phyloP scores from a whole-genome alignment of 192 early-diverging fungal species.

The Jimgerdemannia flammicorona region DNA sequence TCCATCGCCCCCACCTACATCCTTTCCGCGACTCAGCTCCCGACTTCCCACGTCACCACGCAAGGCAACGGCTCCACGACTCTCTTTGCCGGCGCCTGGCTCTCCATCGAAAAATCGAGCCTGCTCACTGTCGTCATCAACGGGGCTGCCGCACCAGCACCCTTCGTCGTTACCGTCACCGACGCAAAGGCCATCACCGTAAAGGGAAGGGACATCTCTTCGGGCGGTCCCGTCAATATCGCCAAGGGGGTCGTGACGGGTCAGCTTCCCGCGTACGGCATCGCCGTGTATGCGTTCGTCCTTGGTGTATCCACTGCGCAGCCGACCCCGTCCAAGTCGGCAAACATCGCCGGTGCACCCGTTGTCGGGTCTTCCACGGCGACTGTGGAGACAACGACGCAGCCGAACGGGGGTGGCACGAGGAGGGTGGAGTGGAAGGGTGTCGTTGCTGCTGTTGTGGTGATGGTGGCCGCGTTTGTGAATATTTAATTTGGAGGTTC shows the following conservation, averaged over 20 bases:
- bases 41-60: not conserved
- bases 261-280: not conserved
- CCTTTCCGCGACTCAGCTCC: not conserved
- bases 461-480: no score
- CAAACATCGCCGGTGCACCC: not conserved
- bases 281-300: not conserved
- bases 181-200: not conserved
- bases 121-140: not conserved
- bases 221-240: not conserved
- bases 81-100: not conserved
- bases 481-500: no score
- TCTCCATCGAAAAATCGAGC: not conserved
- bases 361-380: not conserved
- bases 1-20: not conserved
- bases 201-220: not conserved
- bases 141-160: not conserved
- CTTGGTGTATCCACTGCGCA: not conserved
- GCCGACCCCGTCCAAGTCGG: not conserved
- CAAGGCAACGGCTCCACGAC: not conserved
- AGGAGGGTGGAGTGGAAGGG: no score
- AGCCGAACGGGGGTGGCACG: no score
- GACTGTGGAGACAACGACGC: not conserved
- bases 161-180: not conserved
- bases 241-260: not conserved
- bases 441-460: no score